Percentiles rank a stretch among this genome's conserved stretches.
Conservation (phyloP, 177 flowering plant species). For the Tripterygium wilfordii region DNA sequence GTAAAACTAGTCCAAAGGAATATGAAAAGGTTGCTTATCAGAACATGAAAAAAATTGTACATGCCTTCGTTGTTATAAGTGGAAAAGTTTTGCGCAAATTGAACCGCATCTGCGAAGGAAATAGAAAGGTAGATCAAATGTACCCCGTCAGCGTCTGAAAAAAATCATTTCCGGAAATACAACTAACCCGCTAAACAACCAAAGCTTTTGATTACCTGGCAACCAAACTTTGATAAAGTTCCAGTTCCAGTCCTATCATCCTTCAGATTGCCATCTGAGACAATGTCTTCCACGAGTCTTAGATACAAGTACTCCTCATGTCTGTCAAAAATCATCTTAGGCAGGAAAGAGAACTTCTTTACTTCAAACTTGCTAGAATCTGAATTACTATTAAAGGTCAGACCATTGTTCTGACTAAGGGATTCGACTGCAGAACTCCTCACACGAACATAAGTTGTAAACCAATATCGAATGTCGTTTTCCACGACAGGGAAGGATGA, state of each 20-base stretch:
- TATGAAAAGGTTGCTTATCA: not conserved
- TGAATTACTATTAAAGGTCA: conserved; percentile 14
- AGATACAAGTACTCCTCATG: conserved; percentile 82
- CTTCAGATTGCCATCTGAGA: conserved; percentile 57
- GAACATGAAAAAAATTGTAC: not conserved
- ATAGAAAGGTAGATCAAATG: not conserved
- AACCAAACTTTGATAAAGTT: conserved; percentile 87
- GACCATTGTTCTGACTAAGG: conserved; percentile 23
- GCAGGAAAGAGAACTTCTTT: conserved; percentile 61
- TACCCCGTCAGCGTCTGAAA: not conserved
- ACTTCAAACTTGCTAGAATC: conserved; percentile 40
- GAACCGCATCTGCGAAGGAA: conserved; percentile 62
- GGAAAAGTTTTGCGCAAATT: conserved; percentile 87
- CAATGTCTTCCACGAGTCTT: conserved; percentile 68
- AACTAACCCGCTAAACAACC: too few relatives aligned
- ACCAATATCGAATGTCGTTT: conserved; percentile 54
- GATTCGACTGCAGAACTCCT: conserved; percentile 35
- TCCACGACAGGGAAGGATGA: conserved; percentile 79
- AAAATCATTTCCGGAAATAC: too few relatives aligned
- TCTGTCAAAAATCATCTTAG: conserved; percentile 70
- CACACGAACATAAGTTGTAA: conserved; percentile 78
- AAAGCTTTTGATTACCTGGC: conserved; percentile 59
- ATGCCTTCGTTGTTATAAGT: conserved; percentile 90
- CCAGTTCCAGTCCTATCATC: conserved; percentile 96
- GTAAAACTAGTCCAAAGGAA: too few relatives aligned